These are phyloP conservation scores for Symbiodinium natans DNA, from an alignment of 73 alveolate species.

Conservation along the genomic window DNA sequence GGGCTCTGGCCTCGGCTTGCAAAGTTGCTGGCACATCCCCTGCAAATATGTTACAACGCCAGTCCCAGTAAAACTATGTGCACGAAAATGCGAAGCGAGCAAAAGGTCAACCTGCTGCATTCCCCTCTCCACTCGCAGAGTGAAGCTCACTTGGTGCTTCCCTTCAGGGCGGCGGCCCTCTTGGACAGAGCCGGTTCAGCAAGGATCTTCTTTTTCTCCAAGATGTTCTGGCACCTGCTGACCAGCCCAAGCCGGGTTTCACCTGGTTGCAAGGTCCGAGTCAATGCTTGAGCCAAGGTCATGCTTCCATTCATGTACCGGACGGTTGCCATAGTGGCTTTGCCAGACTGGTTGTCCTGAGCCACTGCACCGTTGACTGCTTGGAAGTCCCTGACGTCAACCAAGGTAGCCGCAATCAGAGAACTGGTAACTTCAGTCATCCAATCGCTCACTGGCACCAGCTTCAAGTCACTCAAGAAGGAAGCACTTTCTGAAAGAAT, in stretches of 20 bases:
- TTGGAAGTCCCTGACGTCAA: background rate
- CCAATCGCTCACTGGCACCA: background rate
- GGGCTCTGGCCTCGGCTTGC: background rate
- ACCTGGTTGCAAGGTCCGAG: background rate
- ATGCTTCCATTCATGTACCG: background rate
- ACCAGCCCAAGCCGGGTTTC: conserved; percentile 20
- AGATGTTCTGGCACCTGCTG: background rate
- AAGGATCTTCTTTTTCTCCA: background rate
- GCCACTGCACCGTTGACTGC: background rate
- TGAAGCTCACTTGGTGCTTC: background rate
- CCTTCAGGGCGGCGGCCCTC: background rate
- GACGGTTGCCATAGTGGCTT: background rate
- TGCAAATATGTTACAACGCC: too few relatives aligned
- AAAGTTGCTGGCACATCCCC: background rate
- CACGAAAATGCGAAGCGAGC: too few relatives aligned
- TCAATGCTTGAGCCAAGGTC: background rate
- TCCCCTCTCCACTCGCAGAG: background rate
- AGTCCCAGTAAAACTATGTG: too few relatives aligned
- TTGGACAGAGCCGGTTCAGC: background rate
- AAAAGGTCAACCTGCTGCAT: background rate
- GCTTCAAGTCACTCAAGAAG: background rate
- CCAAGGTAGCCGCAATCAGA: background rate
- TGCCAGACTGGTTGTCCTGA: background rate
- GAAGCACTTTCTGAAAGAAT: background rate
- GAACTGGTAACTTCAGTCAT: background rate